A percentile compares a stretch with the other conserved stretches of the same genome.
phyloP scores from a whole-genome alignment of 371 early-diverging fungal genomes.

The Chytridium lagenaria region DNA sequence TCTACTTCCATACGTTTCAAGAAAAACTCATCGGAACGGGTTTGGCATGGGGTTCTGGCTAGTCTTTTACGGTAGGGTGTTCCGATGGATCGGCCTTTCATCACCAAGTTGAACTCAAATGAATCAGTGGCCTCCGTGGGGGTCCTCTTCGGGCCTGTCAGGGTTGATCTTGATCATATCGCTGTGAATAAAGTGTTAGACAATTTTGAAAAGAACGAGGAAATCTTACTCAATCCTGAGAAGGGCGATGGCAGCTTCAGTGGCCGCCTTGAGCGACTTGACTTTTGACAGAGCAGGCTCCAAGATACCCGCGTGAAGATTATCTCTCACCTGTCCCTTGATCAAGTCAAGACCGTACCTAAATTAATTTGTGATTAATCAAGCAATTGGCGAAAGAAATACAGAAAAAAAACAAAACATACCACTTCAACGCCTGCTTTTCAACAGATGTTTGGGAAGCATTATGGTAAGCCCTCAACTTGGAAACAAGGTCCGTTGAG shows the following conservation, averaged over 20 bases:
- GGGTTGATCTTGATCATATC: conserved; percentile 90
- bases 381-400: not conserved
- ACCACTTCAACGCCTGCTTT: conserved; percentile 80
- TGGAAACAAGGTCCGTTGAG: conserved; percentile 95
- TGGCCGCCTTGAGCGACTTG: conserved; percentile 98
- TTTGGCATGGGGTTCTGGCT: conserved; percentile 77
- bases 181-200: conserved; percentile 31
- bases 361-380: no score
- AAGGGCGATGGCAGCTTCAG: conserved; percentile 99
- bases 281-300: conserved; percentile 99
- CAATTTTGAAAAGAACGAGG: not conserved
- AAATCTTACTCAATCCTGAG: conserved; percentile 89
- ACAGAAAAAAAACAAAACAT: conserved; percentile 31
- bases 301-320: conserved; percentile 95
- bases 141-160: conserved; percentile 48
- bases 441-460: conserved; percentile 73
- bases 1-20: conserved; percentile 78
- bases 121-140: conserved; percentile 44
- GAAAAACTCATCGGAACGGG: conserved; percentile 76
- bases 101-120: not conserved
- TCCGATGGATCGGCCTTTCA: not conserved
- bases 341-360: conserved; percentile 91
- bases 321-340: conserved; percentile 94
- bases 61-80: conserved; percentile 30
- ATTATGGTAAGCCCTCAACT: conserved; percentile 94